A percentile compares a stretch with the other conserved stretches of the same genome.
These are phyloP conservation scores for Trichoderma sp. DNA, from an alignment of 2,329 filamentous ascomycete species.

Conservation along the genomic window DNA sequence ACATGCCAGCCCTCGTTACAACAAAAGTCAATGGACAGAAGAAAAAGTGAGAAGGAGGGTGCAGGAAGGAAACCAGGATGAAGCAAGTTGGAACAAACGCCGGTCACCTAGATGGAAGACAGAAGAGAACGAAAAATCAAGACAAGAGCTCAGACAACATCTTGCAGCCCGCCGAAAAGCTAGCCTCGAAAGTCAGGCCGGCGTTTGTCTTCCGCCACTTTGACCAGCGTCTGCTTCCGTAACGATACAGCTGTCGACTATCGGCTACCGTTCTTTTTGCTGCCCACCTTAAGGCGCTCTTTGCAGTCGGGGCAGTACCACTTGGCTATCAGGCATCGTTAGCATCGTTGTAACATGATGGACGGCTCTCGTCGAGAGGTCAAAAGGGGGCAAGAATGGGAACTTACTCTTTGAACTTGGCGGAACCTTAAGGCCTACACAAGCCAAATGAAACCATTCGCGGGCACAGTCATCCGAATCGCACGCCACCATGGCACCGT, in stretches of 20 bases:
- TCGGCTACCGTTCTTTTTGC: constrained; percentile 55
- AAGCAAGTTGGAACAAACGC: constrained; percentile 18
- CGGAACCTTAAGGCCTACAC: constrained; percentile 76
- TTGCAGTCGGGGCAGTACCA: constrained; percentile 84
- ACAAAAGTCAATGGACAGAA: background rate
- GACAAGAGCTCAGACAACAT: background rate
- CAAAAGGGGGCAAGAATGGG: constrained; percentile 11
- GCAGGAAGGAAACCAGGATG: background rate
- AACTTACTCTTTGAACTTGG: constrained; percentile 74
- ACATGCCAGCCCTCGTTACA: background rate
- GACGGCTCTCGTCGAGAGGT: background rate
- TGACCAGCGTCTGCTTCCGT: too few species aligned
- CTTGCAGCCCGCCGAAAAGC: background rate
- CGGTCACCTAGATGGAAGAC: background rate
- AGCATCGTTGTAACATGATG: constrained; percentile 11
- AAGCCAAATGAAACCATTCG: constrained; percentile 84
- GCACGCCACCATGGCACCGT: constrained; percentile 83
- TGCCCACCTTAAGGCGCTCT: constrained; percentile 60
- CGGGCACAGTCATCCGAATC: constrained; percentile 71
- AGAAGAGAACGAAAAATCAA: background rate
- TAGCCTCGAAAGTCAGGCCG: background rate
- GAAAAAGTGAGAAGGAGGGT: background rate
- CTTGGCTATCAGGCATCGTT: constrained; percentile 57
- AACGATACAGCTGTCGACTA: constrained; percentile 34
- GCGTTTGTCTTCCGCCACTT: too few species aligned